Conservation (phyloP, 2,329 filamentous ascomycete genomes). For the Ceratocystis lukuohia region DNA sequence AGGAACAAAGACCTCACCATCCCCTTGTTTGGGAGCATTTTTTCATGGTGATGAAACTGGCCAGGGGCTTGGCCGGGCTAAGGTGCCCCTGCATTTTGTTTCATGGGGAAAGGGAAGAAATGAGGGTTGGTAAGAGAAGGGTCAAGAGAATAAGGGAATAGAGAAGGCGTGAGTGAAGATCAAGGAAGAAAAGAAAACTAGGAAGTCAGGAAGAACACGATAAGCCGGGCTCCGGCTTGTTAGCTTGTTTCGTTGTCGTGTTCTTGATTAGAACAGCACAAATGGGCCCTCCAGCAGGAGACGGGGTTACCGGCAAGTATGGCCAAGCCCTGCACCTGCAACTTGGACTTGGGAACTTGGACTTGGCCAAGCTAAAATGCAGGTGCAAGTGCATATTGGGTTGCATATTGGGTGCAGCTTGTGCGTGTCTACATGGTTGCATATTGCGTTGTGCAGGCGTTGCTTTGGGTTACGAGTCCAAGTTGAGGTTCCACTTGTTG, state of each 20-base stretch:
- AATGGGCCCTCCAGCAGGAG: neutral
- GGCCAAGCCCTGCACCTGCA: neutral
- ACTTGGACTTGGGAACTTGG: neutral
- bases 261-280: too few species aligned
- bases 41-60: constrained; percentile 14
- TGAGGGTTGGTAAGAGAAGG: neutral
- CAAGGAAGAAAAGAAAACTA: neutral
- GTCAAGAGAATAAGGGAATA: neutral
- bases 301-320: neutral
- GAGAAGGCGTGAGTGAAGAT: neutral
- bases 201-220: too few species aligned
- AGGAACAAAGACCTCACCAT: neutral
- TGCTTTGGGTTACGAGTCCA: constrained; percentile 2
- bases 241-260: neutral
- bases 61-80: constrained; percentile 2
- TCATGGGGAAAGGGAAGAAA: neutral
- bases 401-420: neutral
- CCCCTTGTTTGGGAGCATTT: neutral
- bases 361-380: neutral
- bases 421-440: neutral
- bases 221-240: neutral
- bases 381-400: neutral
- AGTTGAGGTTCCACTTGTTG: constrained; percentile 1
- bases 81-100: constrained; percentile 10
- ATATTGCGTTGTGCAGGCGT: neutral